Evolutionary conservation across 352 stramenopile genomes (phyloP).

Genomic region (Globisporangium viniferum): DNA sequence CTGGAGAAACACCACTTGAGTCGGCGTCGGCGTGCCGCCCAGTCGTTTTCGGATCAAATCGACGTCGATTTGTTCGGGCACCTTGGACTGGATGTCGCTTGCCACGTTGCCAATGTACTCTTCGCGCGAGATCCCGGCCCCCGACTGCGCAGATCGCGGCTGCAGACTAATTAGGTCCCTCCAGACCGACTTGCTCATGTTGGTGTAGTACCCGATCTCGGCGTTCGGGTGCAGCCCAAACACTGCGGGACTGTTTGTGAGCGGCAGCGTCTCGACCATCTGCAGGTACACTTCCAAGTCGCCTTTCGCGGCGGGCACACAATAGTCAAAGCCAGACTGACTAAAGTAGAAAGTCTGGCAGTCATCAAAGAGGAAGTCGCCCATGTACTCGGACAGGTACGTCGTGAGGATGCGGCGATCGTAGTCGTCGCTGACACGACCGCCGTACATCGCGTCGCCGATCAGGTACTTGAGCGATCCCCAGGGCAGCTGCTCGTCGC

Average conservation of each 20-base stretch:
- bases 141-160: conserved; percentile 74
- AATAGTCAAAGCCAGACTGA: conserved; percentile 92
- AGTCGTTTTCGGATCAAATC: conserved; percentile 84
- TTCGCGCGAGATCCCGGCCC: conserved; percentile 87
- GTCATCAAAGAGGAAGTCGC: conserved; percentile 95
- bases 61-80: conserved; percentile 86
- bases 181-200: conserved; percentile 94
- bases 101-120: conserved; percentile 90
- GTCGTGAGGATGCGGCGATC: conserved; percentile 94
- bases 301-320: conserved; percentile 46
- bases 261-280: conserved; percentile 88
- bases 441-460: conserved; percentile 96
- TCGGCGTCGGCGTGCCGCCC: conserved; percentile 73
- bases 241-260: conserved; percentile 93
- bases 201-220: conserved; percentile 96
- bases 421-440: conserved; percentile 95
- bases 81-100: conserved; percentile 90
- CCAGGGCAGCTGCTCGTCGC: conserved; percentile 93
- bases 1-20: conserved; percentile 92
- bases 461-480: conserved; percentile 94
- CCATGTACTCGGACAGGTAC: conserved; percentile 95
- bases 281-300: conserved; percentile 75
- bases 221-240: conserved; percentile 96
- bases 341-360: conserved; percentile 94
- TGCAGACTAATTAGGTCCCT: conserved; percentile 92